These are phyloP conservation scores for Imleria badia DNA, from an alignment of 768 basidiomycete species.

Conservation along the genomic window DNA sequence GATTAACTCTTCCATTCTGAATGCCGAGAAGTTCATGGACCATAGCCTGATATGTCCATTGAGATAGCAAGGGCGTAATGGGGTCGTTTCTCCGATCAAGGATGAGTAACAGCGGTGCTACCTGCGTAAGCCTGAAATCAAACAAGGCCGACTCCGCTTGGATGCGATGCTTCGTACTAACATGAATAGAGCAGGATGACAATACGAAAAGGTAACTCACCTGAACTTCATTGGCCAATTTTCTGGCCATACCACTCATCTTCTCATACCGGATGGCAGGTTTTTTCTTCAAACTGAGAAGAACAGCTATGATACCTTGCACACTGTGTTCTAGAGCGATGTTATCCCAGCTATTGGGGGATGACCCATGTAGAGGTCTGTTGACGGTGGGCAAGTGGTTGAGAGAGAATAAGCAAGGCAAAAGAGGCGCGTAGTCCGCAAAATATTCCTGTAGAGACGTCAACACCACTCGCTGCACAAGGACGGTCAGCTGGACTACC, in stretches of 20 bases:
- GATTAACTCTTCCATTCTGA: constrained; percentile 88
- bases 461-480: neutral
- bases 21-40: constrained; percentile 95
- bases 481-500: constrained; percentile 44
- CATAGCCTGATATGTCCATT: constrained; percentile 99
- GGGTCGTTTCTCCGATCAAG: constrained; percentile 96
- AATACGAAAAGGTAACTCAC: constrained; percentile 37
- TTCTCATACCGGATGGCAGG: constrained; percentile 92
- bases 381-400: constrained; percentile 66
- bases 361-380: constrained; percentile 69
- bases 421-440: constrained; percentile 89
- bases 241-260: constrained; percentile 91
- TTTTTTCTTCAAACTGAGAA: constrained; percentile 95
- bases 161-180: constrained; percentile 62
- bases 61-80: constrained; percentile 91
- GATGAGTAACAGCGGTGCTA: constrained; percentile 86
- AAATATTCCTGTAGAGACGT: constrained; percentile 79
- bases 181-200: constrained; percentile 3
- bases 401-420: constrained; percentile 85
- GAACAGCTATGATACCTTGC: constrained; percentile 78
- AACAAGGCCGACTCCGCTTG: constrained; percentile 81
- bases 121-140: constrained; percentile 88
- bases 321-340: constrained; percentile 74
- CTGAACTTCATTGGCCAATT: constrained; percentile 82
- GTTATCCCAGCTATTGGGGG: constrained; percentile 71